Evolutionary conservation across 352 stramenopile species (phyloP), one percentile per base, ranked within the genome.

Genomic region (Stramenopiles sp.): DNA sequence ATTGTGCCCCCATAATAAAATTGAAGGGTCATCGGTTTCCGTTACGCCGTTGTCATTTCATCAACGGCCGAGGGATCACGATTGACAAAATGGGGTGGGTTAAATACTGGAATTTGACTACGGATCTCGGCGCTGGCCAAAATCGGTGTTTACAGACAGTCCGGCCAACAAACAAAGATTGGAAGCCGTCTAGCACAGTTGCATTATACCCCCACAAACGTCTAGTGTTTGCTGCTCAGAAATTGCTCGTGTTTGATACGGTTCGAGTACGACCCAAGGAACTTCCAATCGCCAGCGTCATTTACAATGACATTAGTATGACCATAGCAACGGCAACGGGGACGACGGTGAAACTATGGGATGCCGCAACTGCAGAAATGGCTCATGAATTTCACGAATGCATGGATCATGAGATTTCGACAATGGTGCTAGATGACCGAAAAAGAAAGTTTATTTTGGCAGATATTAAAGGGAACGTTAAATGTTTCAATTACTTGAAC

Each of bases 181-280:
- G n/a, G n/a, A n/a, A n/a, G n/a, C n/a, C n/a, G n/a, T n/a, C n/a
- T n/a, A n/a, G n/a, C n/a, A n/a, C n/a, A n/a, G n/a, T n/a, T n/a
- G n/a, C n/a, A n/a, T n/a, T n/a, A n/a, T n/a, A n/a, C n/a, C n/a
- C n/a, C n/a, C n/a, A n/a, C n/a, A n/a, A n/a, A n/a, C n/a, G n/a
- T n/a, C n/a, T n/a, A n/a, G n/a, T n/a, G n/a, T n/a, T n/a, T n/a
- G n/a, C n/a, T n/a, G n/a, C n/a, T n/a, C n/a, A n/a, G 74, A 78
- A 34, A 0, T 0, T 79, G 37, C 36, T 74, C 2, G 34, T 77
- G 1, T 79, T 76, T n/a, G 76, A 79, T 6, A 63, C 76, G 34
- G 33, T 4, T 12, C 73, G 76, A 30, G 36, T 49, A 1, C 34
- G 68, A 0, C 37, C 43, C 0, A 37, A 77, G 0, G 68, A 75